A percentile compares a stretch with the other conserved stretches of the same genome.
phyloP scores from a whole-genome alignment of 2,329 filamentous ascomycete genomes.

The Colletotrichum sp. region DNA sequence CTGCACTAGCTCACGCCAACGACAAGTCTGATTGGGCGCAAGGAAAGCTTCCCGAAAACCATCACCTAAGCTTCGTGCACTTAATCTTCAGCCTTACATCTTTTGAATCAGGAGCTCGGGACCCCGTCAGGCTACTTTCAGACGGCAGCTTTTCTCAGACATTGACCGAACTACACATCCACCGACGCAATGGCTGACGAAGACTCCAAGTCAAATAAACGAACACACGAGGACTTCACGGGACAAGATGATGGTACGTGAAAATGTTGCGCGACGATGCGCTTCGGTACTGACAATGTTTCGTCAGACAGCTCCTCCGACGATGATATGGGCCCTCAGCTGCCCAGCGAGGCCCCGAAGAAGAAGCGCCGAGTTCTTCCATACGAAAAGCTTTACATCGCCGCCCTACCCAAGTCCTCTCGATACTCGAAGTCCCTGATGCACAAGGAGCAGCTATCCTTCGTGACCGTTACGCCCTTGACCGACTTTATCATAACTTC shows the following conservation, averaged over 20 bases:
- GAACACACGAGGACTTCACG: conserved; percentile 61
- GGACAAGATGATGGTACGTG: conserved; percentile 48
- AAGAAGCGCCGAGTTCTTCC: conserved; percentile 91
- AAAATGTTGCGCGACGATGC: background rate
- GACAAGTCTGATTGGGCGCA: conserved; percentile 2
- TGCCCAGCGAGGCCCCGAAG: conserved; percentile 78
- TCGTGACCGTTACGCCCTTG: conserved; percentile 84
- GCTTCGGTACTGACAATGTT: background rate
- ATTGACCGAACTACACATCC: background rate
- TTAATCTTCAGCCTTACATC: conserved; percentile 9
- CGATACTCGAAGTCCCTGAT: conserved; percentile 96
- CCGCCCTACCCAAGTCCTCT: conserved; percentile 79
- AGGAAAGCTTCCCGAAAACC: background rate
- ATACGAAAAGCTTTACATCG: conserved; percentile 94
- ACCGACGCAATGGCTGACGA: conserved; percentile 34
- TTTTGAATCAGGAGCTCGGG: background rate
- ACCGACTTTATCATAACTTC: conserved; percentile 97
- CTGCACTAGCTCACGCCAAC: background rate
- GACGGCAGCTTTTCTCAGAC: background rate
- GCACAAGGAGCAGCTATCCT: conserved; percentile 95
- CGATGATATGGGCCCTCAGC: conserved; percentile 91
- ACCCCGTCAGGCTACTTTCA: background rate
- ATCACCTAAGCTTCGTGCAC: background rate
- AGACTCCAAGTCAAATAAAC: conserved; percentile 50
- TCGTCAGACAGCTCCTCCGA: conserved; percentile 73